Evolutionary conservation across 2,329 filamentous ascomycete genomes (phyloP).

Genomic region (Colletotrichum sojae): DNA sequence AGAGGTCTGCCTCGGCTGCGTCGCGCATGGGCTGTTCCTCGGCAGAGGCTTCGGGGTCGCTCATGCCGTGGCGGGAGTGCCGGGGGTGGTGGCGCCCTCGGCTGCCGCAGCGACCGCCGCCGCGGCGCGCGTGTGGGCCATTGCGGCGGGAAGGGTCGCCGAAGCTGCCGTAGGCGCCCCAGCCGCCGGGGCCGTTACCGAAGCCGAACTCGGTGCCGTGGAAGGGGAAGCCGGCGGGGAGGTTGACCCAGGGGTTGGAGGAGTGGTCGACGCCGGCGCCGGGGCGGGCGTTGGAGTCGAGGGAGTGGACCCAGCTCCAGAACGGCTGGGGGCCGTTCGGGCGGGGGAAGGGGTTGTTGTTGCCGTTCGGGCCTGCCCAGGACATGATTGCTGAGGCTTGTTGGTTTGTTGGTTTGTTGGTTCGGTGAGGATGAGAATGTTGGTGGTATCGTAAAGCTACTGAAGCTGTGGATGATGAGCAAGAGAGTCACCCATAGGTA

Average conservation of each 20-base stretch:
- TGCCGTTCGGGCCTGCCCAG: conserved; percentile 39
- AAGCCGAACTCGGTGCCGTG: conserved; percentile 38
- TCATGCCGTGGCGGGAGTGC: conserved; percentile 39
- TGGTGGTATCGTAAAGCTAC: conserved; percentile 23
- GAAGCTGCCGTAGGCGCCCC: conserved; percentile 33
- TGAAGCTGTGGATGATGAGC: conserved; percentile 21
- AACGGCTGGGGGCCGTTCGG: conserved; percentile 27
- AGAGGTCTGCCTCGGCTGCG: conserved; percentile 45
- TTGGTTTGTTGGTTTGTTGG: not conserved
- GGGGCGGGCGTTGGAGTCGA: conserved; percentile 48
- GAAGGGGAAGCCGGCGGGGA: conserved; percentile 54
- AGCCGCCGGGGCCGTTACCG: conserved; percentile 30
- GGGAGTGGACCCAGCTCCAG: conserved; percentile 52
- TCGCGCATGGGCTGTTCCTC: conserved; percentile 31
- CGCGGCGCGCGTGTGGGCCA: conserved; percentile 19
- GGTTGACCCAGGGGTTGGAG: conserved; percentile 44
- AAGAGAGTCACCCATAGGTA: not conserved
- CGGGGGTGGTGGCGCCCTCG: conserved; percentile 38
- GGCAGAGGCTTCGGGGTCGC: conserved; percentile 15
- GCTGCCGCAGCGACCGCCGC: conserved; percentile 28
- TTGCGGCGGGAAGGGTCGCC: conserved; percentile 24
- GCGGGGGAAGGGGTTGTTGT: conserved; percentile 31
- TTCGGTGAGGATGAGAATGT: not conserved
- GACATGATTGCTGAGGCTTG: conserved; percentile 36
- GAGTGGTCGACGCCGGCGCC: conserved; percentile 57